phyloP scores from a whole-genome alignment of 805 yeast genomes.

The Starmera pachycereana region DNA sequence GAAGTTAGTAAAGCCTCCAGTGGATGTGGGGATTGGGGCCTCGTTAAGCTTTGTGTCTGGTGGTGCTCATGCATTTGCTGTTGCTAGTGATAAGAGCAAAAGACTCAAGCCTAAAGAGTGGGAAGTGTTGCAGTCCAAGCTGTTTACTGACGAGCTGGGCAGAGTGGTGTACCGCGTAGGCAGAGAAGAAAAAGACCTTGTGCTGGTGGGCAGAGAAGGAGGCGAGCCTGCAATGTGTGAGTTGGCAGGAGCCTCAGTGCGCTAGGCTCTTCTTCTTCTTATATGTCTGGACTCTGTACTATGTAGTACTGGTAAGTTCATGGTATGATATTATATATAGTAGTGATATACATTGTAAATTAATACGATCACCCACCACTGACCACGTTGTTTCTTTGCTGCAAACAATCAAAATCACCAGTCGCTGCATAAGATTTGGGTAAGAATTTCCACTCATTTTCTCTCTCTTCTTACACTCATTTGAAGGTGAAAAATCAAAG shows the following conservation, averaged over 20 bases:
- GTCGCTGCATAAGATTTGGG: too few relatives aligned
- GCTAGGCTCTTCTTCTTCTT: background rate
- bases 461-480: too few relatives aligned
- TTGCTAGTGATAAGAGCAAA: background rate
- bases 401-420: too few relatives aligned
- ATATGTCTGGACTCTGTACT: too few relatives aligned
- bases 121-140: slow-evolving; percentile 5
- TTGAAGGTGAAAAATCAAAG: too few relatives aligned
- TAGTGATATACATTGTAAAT: too few relatives aligned
- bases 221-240: slow-evolving; percentile 2
- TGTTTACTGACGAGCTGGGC: slow-evolving; percentile 4
- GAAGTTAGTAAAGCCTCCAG: slow-evolving; percentile 39
- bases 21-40: slow-evolving; percentile 26
- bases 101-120: slow-evolving; percentile 8
- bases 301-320: too few relatives aligned
- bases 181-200: background rate
- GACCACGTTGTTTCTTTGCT: too few relatives aligned
- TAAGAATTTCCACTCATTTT: too few relatives aligned
- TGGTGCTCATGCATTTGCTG: background rate
- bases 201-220: background rate
- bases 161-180: slow-evolving; percentile 3
- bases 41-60: slow-evolving; percentile 26
- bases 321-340: too few relatives aligned
- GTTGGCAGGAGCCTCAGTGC: background rate
- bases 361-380: too few relatives aligned